A percentile compares a stretch with the other conserved stretches of the same genome.
These are phyloP conservation scores for Termitomyces sp. DNA, from an alignment of 768 basidiomycete species.

Conservation along the genomic window DNA sequence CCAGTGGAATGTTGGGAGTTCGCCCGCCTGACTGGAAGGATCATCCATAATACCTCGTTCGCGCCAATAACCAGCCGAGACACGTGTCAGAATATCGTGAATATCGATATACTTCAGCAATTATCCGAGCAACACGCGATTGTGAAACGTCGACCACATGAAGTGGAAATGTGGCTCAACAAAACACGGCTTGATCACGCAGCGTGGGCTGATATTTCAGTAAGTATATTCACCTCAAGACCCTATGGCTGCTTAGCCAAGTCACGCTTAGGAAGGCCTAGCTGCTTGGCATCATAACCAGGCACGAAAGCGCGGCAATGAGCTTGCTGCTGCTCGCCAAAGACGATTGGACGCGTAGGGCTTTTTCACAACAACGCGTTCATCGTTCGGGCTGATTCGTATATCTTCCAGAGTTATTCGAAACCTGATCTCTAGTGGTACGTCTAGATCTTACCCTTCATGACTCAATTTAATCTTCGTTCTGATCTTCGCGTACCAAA, in stretches of 20 bases:
- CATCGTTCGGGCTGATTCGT: neutral
- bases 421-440: slow-evolving; percentile 13
- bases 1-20: slow-evolving; percentile 14
- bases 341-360: slow-evolving; percentile 33
- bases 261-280: slow-evolving; percentile 19
- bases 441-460: slow-evolving; percentile 1
- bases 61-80: slow-evolving; percentile 18
- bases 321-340: slow-evolving; percentile 29
- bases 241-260: neutral
- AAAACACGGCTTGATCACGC: slow-evolving; percentile 25
- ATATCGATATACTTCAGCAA: slow-evolving; percentile 10
- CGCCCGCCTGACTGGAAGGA: slow-evolving; percentile 13
- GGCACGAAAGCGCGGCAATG: slow-evolving; percentile 27
- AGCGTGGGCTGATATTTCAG: slow-evolving; percentile 22
- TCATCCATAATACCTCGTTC: slow-evolving; percentile 16
- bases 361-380: neutral
- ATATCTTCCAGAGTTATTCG: slow-evolving; percentile 6
- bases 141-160: slow-evolving; percentile 14
- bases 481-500: slow-evolving; percentile 14
- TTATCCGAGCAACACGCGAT: slow-evolving; percentile 22
- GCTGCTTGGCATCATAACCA: slow-evolving; percentile 27
- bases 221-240: slow-evolving; percentile 1
- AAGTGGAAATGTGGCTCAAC: slow-evolving; percentile 23
- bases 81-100: slow-evolving; percentile 13
- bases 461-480: neutral